Evolutionary conservation across 2,329 filamentous ascomycete genomes (phyloP).

Genomic region (Neofusicoccum parvum): DNA sequence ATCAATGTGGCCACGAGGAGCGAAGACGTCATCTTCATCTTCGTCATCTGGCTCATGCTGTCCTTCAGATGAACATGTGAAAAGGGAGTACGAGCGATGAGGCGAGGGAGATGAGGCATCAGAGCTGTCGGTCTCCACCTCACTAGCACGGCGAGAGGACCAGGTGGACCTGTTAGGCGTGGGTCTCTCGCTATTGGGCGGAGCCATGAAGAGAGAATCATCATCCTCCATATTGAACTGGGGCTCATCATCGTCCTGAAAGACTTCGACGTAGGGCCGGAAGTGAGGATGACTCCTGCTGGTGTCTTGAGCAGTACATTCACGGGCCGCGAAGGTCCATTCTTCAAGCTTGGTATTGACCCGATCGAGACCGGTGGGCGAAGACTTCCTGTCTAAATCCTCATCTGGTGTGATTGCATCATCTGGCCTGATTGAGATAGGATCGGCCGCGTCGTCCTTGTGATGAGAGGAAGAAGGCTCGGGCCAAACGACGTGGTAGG

Average conservation of each 20-base stretch:
- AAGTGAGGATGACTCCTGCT: conserved; percentile 22
- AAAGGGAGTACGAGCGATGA: background rate
- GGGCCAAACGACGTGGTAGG: conserved; percentile 38
- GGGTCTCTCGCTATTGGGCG: conserved; percentile 35
- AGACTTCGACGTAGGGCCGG: conserved; percentile 25
- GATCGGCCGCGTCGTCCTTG: background rate
- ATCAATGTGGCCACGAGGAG: background rate
- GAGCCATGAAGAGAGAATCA: conserved; percentile 25
- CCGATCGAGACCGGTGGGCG: conserved; percentile 29
- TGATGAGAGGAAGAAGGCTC: conserved; percentile 26
- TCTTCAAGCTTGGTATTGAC: conserved; percentile 36
- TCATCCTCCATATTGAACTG: conserved; percentile 15
- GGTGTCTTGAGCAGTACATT: background rate
- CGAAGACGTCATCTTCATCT: background rate
- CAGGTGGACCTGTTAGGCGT: conserved; percentile 28
- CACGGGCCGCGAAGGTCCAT: conserved; percentile 29
- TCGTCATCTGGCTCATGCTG: background rate
- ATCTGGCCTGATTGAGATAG: conserved; percentile 12
- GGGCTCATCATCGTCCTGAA: conserved; percentile 22
- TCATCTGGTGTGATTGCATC: conserved; percentile 20
- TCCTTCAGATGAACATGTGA: background rate
- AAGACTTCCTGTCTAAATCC: conserved; percentile 28
- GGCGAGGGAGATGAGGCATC: background rate
- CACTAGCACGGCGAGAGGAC: conserved; percentile 29
- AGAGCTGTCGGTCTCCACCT: background rate